Base-by-base conservation (phyloP, 2,329 filamentous ascomycete genomes). In the Byssoonygena ceratinophila region DNA sequence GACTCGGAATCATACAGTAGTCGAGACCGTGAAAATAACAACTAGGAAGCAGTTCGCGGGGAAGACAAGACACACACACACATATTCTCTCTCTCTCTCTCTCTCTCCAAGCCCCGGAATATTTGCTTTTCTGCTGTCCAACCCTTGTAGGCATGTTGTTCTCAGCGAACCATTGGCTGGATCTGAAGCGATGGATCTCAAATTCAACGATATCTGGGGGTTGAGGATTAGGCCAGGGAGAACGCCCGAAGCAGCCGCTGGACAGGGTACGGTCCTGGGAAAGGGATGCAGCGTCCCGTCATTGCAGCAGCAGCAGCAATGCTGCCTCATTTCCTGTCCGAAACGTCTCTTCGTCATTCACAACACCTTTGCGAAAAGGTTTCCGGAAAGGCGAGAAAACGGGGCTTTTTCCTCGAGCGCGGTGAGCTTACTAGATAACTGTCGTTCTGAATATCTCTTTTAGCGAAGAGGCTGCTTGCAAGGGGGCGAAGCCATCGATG, bases 81-180 rank as follows among this genome's bases (percentile, higher is more conserved):
- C n/a, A n/a, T n/a, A n/a, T n/a, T n/a, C n/a, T n/a, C n/a, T n/a
- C n/a, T n/a, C n/a, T n/a, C n/a, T n/a, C n/a, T n/a, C n/a, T n/a
- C n/a, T n/a, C n/a, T n/a, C n/a, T 43, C 37, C 47, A 50, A 27
- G 47, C 47, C 47, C 27, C 18, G 39, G 37, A 43, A 50, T 43
- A 43, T 43, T 50, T 50, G 47, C 47, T 43, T 50, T 50, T 50
- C 47, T 43, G 25, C 37, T 50, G 47, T 50, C 47, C 37, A 50
- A 32, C 47, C 47, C 47, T 29, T 50, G 47, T 50, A 50, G 47
- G 23, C 23, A n/a, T 43, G 47, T 18, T 22, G 47, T 50, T 41
- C 47, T 31, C n/a, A 25, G 18, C 37, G 37, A n/a, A 43, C 47
- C 47, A 50, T 50, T 50, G 47, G 47, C 27, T 50, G 18, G 27